phyloP scores from a whole-genome alignment of 371 early-diverging fungal genomes.

The Rhizopus arrhizus region DNA sequence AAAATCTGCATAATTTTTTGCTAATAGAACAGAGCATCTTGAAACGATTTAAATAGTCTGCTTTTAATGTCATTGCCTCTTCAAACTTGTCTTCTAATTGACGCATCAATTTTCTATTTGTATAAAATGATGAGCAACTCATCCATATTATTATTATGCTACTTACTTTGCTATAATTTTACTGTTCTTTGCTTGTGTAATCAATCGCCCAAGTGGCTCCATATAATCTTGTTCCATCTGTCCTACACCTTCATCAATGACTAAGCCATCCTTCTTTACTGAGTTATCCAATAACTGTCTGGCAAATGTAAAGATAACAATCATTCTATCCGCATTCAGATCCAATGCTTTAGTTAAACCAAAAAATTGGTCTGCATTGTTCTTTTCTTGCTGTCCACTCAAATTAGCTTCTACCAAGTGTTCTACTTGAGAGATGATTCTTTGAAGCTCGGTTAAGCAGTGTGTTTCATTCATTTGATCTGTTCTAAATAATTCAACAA shows the following conservation, averaged over 20 bases:
- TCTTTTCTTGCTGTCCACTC: slow-evolving; percentile 26
- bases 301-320: slow-evolving; percentile 59
- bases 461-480: slow-evolving; percentile 72
- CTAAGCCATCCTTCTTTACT: slow-evolving; percentile 38
- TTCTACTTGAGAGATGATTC: slow-evolving; percentile 68
- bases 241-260: slow-evolving; percentile 41
- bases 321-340: slow-evolving; percentile 67
- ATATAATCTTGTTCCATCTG: slow-evolving; percentile 59
- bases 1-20: slow-evolving; percentile 53
- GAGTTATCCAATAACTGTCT: slow-evolving; percentile 47
- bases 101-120: slow-evolving; percentile 66
- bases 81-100: slow-evolving; percentile 66
- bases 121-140: not conserved
- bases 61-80: slow-evolving; percentile 54
- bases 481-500: slow-evolving; percentile 72
- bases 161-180: slow-evolving; percentile 64
- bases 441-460: slow-evolving; percentile 63
- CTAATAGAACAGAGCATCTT: slow-evolving; percentile 53
- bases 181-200: slow-evolving; percentile 64
- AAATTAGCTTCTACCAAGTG: slow-evolving; percentile 68
- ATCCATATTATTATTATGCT: not conserved
- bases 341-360: slow-evolving; percentile 60
- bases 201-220: slow-evolving; percentile 55
- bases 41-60: slow-evolving; percentile 56
- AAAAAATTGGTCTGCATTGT: slow-evolving; percentile 58